phyloP scores from a whole-genome alignment of 1,284 basidiomycete genomes.

The Anthracocystis panici-leucophaei region DNA sequence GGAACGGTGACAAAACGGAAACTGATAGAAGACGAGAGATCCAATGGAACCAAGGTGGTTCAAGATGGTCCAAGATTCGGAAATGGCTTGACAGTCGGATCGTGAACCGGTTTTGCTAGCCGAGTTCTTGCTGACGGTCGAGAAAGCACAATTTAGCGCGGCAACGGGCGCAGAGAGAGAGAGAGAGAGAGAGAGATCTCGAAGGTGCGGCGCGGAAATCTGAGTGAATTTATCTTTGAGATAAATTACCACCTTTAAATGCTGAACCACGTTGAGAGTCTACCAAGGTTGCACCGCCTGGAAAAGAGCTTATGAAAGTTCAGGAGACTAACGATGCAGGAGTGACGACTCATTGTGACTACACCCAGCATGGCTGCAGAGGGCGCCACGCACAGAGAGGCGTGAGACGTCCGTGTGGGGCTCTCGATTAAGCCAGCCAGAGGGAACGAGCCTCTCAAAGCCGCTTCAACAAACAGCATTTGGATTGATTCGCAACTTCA shows the following conservation, averaged over 20 bases:
- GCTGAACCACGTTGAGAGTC: background rate
- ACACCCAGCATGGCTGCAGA: background rate
- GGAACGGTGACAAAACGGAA: too few relatives aligned
- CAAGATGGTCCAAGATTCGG: too few relatives aligned
- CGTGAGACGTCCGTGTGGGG: background rate
- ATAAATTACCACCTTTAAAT: too few relatives aligned
- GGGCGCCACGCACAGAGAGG: background rate
- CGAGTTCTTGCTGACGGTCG: background rate
- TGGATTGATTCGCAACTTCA: background rate
- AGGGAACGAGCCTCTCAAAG: background rate
- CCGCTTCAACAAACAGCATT: background rate
- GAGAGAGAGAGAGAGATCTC: too few relatives aligned
- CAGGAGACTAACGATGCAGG: background rate
- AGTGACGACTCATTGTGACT: background rate
- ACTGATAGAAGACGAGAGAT: too few relatives aligned
- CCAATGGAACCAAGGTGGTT: too few relatives aligned
- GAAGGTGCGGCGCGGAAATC: too few relatives aligned
- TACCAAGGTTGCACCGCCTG: background rate
- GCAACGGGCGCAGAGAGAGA: too few relatives aligned
- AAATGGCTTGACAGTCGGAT: constrained; percentile 2
- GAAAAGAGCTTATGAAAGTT: background rate
- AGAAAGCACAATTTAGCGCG: too few relatives aligned
- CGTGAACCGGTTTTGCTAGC: constrained; percentile 1
- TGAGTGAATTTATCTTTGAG: too few relatives aligned
- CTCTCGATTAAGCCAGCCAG: too few relatives aligned